Conservation (phyloP, 176 grass and related monocot species). For the Rhynchospora pubera region DNA sequence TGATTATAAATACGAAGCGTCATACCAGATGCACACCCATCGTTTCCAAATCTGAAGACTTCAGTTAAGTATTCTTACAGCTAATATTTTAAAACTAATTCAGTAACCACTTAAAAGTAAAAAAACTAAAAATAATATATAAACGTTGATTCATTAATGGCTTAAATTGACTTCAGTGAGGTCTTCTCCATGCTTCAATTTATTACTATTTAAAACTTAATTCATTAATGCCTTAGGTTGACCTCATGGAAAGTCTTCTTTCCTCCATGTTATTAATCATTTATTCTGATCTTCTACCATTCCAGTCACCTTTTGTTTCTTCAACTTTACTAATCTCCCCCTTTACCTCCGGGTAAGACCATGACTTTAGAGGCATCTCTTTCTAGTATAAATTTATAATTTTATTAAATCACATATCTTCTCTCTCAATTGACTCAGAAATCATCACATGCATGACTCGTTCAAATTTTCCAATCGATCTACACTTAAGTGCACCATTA, state of each 20-base stretch:
- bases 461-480: neutral
- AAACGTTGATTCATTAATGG: neutral
- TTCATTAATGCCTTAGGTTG: neutral
- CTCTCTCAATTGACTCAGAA: conserved; percentile 22
- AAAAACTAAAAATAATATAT: neutral
- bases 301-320: neutral
- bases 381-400: too few species aligned
- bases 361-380: neutral
- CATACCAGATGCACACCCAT: too few species aligned
- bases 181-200: neutral
- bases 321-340: neutral
- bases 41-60: neutral
- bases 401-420: too few species aligned
- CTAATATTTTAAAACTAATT: neutral
- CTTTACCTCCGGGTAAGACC: neutral
- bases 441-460: conserved; percentile 9
- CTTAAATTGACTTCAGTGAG: neutral
- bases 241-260: neutral
- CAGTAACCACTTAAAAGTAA: neutral
- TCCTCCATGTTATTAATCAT: neutral
- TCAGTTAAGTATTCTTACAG: neutral
- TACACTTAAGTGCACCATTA: neutral
- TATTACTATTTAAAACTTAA: neutral
- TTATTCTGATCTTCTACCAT: neutral
- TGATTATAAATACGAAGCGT: too few species aligned